Base-by-base conservation (phyloP, 1,284 basidiomycete genomes). In the Cutaneotrichosporon sp. region DNA sequence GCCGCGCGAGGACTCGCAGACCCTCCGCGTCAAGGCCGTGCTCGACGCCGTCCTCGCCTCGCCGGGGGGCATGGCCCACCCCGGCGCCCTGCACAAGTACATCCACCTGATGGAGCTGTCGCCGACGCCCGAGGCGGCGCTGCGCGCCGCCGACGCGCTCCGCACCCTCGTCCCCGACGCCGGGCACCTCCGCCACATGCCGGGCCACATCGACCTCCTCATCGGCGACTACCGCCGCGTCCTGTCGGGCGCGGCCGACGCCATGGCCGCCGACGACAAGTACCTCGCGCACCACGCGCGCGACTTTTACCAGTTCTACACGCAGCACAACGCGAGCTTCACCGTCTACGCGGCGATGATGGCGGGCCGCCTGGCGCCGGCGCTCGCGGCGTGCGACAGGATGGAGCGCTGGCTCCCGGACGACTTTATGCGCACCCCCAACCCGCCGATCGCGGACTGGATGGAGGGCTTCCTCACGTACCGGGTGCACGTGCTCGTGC, bases 51-150 rank as follows among this genome's bases (percentile, higher is more conserved):
- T 67, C 6, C 56, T 76, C 18, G 25, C 33, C 2, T 14, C 54
- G 9, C 67, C 67, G 2, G 47, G 5, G 5, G 46, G 57, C 20
- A 42, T 49, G 11, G n/a, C 27, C 4, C 76, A 78, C 59, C 73
- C 72, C 1, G 75, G 74, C 9, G 43, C 75, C 8, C 66, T 78
- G 6, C 76, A 78, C 56, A 67, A 76, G 31, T 77, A 76, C 66
- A 74, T 76, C 54, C 76, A 78, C 61, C 67, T 74, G 18, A 74
- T 70, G 65, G 76, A 78, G 58, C 68, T 77, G 61, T 73, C 71
- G 4, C 65, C 69, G 1, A 54, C 51, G 7, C 76, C 76, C 16
- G 76, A 77, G 60, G 54, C 55, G 3, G 76, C 73, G 4, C 45
- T 78, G 5, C 63, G 66, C 3, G 55, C 72, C 0, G 69, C 69